phyloP scores from a whole-genome alignment of 1,284 basidiomycete genomes.

The Ceratobasidium sp. region DNA sequence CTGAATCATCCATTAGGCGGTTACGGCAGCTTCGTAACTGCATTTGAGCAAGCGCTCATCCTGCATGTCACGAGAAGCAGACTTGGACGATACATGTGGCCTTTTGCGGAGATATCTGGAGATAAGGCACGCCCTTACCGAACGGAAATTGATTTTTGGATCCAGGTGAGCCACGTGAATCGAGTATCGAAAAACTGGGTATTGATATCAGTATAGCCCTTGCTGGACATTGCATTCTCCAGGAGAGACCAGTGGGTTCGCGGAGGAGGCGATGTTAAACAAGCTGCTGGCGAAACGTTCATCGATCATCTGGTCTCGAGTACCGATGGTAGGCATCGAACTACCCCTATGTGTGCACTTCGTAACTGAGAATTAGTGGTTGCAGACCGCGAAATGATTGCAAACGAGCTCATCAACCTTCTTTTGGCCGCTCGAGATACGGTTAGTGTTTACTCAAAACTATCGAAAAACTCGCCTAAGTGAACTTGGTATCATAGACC shows the following conservation, averaged over 20 bases:
- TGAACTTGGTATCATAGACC: constrained; percentile 47
- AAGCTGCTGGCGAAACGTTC: constrained; percentile 33
- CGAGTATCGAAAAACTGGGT: too few relatives aligned
- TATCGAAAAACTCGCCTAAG: not conserved
- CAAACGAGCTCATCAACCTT: constrained; percentile 45
- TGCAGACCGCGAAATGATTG: constrained; percentile 40
- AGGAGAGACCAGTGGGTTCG: constrained; percentile 25
- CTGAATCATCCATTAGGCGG: not conserved
- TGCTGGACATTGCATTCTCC: constrained; percentile 27
- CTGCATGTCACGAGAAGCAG: constrained; percentile 22
- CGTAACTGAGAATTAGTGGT: constrained; percentile 5
- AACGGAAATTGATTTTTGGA: constrained; percentile 36
- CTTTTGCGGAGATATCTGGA: constrained; percentile 10
- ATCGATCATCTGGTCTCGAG: constrained; percentile 43
- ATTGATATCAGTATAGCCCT: constrained; percentile 9
- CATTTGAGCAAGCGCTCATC: constrained; percentile 41
- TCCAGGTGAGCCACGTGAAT: constrained; percentile 12
- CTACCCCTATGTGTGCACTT: not conserved
- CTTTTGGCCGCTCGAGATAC: constrained; percentile 45
- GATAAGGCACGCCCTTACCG: constrained; percentile 22
- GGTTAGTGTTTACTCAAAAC: constrained; percentile 3
- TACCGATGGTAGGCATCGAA: constrained; percentile 37
- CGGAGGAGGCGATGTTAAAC: constrained; percentile 11
- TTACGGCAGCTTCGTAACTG: constrained; percentile 40
- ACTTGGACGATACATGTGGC: constrained; percentile 34